These are phyloP conservation scores for Euphorbia schlechtendalii DNA, from an alignment of 441 rosid genomes.

Conservation along the genomic window DNA sequence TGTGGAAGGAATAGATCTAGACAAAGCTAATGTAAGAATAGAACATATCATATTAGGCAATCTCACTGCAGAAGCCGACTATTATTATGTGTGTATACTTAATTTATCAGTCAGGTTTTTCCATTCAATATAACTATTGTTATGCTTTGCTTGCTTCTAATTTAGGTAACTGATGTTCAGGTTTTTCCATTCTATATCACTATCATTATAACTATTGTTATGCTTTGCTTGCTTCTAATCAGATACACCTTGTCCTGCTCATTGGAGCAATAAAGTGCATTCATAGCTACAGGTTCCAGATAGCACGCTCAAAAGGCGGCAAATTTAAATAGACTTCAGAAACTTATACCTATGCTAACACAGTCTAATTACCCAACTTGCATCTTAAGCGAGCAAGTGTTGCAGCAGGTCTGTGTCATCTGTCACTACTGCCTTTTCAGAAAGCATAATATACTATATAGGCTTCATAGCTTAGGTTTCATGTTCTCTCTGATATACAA, in stretches of 20 bases:
- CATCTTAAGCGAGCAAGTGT: neutral
- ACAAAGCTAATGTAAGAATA: neutral
- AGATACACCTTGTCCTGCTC: neutral
- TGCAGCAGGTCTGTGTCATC: neutral
- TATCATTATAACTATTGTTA: neutral
- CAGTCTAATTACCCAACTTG: neutral
- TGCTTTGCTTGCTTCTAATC: neutral
- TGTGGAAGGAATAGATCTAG: neutral
- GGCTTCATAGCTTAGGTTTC: neutral
- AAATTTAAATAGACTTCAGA: neutral
- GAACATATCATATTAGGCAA: neutral
- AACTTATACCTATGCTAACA: neutral
- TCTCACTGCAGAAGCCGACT: neutral
- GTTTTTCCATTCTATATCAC: no score
- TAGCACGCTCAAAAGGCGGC: neutral
- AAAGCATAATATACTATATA: neutral
- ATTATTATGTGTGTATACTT: neutral
- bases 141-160: no score
- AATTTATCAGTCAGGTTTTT: neutral
- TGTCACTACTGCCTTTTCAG: neutral
- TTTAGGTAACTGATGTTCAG: no score
- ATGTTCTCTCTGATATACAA: neutral
- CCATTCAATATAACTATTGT: no score
- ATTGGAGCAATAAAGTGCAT: neutral
- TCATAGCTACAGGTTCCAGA: no score